Evolutionary conservation across 495 filamentous ascomycete species (phyloP).

Genomic region (Oidiodendron maius): DNA sequence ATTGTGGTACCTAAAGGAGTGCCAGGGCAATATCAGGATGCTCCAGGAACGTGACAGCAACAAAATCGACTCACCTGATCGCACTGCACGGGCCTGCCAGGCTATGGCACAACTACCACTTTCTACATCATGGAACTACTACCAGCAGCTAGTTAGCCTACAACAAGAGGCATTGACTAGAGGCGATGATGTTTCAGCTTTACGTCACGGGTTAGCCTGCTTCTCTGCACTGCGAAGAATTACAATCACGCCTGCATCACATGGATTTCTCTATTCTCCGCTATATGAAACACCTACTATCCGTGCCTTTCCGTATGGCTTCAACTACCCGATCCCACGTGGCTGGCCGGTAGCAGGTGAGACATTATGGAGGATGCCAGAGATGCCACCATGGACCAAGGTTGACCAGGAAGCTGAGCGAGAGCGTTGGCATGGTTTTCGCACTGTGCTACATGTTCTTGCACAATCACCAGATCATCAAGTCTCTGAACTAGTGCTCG

Average conservation of each 20-base stretch:
- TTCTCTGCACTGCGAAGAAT: not conserved
- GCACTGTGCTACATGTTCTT: not conserved
- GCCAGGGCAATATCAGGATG: not conserved
- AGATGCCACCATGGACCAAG: too few species aligned
- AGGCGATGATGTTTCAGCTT: conserved; percentile 1
- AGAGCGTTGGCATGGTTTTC: not conserved
- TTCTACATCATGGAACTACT: not conserved
- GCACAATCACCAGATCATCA: not conserved
- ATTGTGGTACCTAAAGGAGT: not conserved
- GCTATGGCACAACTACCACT: not conserved
- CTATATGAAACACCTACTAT: not conserved
- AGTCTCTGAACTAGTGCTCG: not conserved
- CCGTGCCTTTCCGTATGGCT: not conserved
- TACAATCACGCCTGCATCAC: not conserved
- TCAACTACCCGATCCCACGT: not conserved
- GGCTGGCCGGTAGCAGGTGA: not conserved
- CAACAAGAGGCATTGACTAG: not conserved
- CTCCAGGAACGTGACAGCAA: not conserved
- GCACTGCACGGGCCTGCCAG: not conserved
- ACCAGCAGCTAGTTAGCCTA: not conserved
- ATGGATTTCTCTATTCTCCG: not conserved
- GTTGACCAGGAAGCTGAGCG: not conserved
- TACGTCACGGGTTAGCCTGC: not conserved
- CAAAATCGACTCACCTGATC: not conserved
- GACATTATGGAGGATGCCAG: too few species aligned